phyloP scores from a whole-genome alignment of 495 filamentous ascomycete genomes.

The Niebla homalea region DNA sequence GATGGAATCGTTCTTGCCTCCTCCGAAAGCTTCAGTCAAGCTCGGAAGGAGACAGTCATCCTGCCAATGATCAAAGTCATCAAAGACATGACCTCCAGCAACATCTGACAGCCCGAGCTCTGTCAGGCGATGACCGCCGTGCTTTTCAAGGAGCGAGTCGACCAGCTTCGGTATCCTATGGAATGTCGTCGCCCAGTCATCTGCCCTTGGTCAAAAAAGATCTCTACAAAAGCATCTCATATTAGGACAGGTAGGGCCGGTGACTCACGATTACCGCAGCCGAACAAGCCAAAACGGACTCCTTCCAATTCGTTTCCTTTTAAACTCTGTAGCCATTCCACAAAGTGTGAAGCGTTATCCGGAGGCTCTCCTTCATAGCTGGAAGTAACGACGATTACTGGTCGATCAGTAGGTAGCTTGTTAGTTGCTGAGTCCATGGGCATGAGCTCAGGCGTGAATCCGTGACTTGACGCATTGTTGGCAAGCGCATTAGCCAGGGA shows the following conservation, averaged over 20 bases:
- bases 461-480: conserved; percentile 41
- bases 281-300: conserved; percentile 53
- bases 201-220: conserved; percentile 2
- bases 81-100: conserved; percentile 50
- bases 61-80: conserved; percentile 60
- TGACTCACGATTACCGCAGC: conserved; percentile 39
- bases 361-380: conserved; percentile 67
- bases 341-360: conserved; percentile 59
- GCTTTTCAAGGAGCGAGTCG: conserved; percentile 34
- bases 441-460: conserved; percentile 42
- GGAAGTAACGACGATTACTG: conserved; percentile 53
- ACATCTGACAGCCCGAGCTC: conserved; percentile 48
- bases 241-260: neutral
- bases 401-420: conserved; percentile 46
- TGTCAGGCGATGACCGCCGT: conserved; percentile 41
- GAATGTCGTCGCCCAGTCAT: conserved; percentile 60
- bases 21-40: neutral
- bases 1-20: neutral
- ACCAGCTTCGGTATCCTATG: conserved; percentile 56
- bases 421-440: conserved; percentile 48
- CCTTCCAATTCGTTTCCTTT: conserved; percentile 37
- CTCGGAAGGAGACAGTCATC: conserved; percentile 21
- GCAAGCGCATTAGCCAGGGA: conserved; percentile 50
- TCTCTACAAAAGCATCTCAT: neutral
- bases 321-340: conserved; percentile 46